phyloP scores from a whole-genome alignment of 257 asterid species.

The Pogostemon cablin region DNA sequence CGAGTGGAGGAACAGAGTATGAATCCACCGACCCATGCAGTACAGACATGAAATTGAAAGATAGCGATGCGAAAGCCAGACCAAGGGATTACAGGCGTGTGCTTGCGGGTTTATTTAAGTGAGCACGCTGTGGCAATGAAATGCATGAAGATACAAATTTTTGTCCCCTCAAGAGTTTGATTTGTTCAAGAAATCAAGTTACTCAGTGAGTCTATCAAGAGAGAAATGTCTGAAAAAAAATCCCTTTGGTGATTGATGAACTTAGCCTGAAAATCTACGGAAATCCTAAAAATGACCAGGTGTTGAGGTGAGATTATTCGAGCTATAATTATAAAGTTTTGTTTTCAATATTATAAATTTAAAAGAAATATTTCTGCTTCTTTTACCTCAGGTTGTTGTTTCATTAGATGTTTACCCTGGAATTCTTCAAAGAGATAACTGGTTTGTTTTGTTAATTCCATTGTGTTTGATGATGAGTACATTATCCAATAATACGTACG shows the following conservation, averaged over 20 bases:
- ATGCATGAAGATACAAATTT: neutral
- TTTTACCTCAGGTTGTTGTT: too few relatives aligned
- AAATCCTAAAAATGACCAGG: neutral
- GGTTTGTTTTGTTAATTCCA: too few relatives aligned
- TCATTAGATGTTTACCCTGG: too few relatives aligned
- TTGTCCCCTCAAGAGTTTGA: neutral
- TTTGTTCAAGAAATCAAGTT: neutral
- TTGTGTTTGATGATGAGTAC: too few relatives aligned
- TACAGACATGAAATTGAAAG: slow-evolving; percentile 21
- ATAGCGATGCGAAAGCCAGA: slow-evolving; percentile 25
- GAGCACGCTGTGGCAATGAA: neutral
- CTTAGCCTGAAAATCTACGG: neutral
- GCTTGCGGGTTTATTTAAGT: slow-evolving; percentile 37
- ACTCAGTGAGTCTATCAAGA: neutral
- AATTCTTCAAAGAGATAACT: too few relatives aligned
- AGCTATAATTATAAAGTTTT: neutral
- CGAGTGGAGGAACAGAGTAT: slow-evolving; percentile 20
- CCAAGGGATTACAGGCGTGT: neutral
- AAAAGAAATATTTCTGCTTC: too few relatives aligned
- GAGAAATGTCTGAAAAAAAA: neutral
- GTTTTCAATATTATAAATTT: neutral
- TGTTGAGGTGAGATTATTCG: neutral
- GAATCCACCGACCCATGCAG: neutral
- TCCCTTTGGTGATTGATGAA: slow-evolving; percentile 7
- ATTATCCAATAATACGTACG: too few relatives aligned